Evolutionary conservation across 1,139 yeast genomes (phyloP).

Genomic region (Lodderomyces margitis): DNA sequence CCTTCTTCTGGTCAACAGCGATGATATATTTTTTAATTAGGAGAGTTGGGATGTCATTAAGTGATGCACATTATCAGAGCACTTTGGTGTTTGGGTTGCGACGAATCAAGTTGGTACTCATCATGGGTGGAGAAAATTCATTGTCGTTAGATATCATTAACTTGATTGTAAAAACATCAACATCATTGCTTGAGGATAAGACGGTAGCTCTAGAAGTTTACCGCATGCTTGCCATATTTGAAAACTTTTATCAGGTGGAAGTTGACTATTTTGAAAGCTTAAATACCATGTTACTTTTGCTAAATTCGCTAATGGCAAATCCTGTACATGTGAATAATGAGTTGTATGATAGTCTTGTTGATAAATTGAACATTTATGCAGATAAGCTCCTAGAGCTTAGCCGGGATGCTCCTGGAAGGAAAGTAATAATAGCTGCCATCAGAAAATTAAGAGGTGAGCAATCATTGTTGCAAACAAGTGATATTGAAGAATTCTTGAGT

Average conservation of each 20-base stretch:
- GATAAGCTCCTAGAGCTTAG: constrained; percentile 12
- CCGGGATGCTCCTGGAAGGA: constrained; percentile 9
- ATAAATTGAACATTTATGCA: constrained; percentile 9
- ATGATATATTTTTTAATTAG: constrained; percentile 38
- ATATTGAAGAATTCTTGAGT: constrained; percentile 21
- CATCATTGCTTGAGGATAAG: constrained; percentile 7
- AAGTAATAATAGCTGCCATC: constrained; percentile 16
- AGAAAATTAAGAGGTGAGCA: constrained; percentile 12
- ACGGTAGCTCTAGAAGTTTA: constrained; percentile 6
- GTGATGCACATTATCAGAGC: not conserved
- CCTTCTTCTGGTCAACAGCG: constrained; percentile 37
- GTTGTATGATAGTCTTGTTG: constrained; percentile 8
- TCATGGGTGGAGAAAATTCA: constrained; percentile 21
- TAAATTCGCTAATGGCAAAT: not conserved
- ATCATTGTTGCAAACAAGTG: constrained; percentile 9
- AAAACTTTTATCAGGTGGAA: not conserved
- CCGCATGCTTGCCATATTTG: constrained; percentile 5
- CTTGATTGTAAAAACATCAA: constrained; percentile 22
- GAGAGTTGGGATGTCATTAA: constrained; percentile 27
- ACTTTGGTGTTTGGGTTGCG: constrained; percentile 22
- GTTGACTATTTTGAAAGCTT: not conserved
- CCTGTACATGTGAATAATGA: not conserved
- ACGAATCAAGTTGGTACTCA: constrained; percentile 37
- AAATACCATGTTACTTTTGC: not conserved
- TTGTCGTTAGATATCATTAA: not conserved